Base-by-base conservation (phyloP, 2,329 filamentous ascomycete species). In the Fusarium sp. region DNA sequence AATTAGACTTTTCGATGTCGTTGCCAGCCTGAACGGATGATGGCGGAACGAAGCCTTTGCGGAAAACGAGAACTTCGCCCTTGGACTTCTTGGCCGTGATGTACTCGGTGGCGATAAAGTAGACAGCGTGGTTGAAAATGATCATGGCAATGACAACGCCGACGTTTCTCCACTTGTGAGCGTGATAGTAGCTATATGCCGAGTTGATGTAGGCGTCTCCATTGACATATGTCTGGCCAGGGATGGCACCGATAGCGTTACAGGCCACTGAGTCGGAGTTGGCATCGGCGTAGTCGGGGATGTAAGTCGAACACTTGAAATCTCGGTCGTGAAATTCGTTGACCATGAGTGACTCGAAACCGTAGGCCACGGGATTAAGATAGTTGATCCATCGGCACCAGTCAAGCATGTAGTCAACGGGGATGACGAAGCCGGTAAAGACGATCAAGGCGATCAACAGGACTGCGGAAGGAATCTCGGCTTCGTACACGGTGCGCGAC, bases 351-450 rank as follows among this genome's bases (percentile, higher is more conserved):
- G 86, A 83, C 74, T 93, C 91, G 76, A 92, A 93, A 1, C 85
- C 89, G 71, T 92, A 93, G 2, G 86, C 87, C 14, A 92, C 86
- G 2, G 90, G 90, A 67, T 92, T 87, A 51, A 92, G 81, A 72
- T 91, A 92, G 69, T 88, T 89, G 70, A 93, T 90, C 91, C 91
- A 93, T 38, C 89, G 83, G 49, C 88, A 88, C 90, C 91, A 93
- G 1, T 86, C 87, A 29, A 88, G 84, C 89, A 90, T 92, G 78
- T 79, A 74, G 12, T 76, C 64, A n/a, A 77, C 62, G 0, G 79
- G 78, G n/a, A 85, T 81, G 12, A 81, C 77, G 71, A 91, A 88
- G 66, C 86, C 88, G 2, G 88, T 89, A 77, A 77, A 81, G 5
- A 80, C 74, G 24, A 78, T 70, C 8, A 81, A 40, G 35, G 73